Conservation (phyloP, 225 moss, liverwort and hornwort species). For the Thuidium tamariscinum region DNA sequence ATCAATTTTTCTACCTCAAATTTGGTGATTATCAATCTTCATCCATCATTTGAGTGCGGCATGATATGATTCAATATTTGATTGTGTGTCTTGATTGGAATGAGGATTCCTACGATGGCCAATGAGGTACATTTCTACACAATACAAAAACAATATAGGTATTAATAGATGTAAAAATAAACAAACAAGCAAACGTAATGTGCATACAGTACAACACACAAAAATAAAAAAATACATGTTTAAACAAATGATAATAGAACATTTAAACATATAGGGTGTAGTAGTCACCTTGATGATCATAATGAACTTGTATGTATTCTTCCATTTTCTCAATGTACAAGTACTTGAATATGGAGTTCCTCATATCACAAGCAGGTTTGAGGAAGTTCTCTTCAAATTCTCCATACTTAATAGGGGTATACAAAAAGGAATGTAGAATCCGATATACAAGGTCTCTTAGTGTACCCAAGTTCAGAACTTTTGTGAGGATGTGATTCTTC, state of each 20-base stretch:
- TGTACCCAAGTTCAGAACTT: not conserved
- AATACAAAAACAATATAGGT: too few relatives aligned
- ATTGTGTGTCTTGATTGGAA: not conserved
- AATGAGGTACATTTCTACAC: not conserved
- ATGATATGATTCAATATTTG: not conserved
- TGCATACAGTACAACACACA: not conserved
- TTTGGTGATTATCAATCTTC: not conserved
- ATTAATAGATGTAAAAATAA: not conserved
- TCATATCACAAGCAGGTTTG: fast-evolving
- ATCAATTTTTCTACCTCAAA: not conserved
- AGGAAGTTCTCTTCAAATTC: not conserved
- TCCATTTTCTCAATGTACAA: not conserved
- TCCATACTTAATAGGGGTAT: not conserved
- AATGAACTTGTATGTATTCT: not conserved
- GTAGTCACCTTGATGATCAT: not conserved
- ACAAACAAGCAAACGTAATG: not conserved
- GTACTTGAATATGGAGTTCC: not conserved
- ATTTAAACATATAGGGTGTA: not conserved
- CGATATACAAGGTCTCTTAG: not conserved
- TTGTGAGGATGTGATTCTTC: not conserved
- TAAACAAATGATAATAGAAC: not conserved
- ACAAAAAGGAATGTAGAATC: not conserved
- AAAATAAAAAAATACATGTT: fast-evolving
- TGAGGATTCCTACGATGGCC: not conserved
- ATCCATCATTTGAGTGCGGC: not conserved